These are phyloP conservation scores for Adenanthera pavonina DNA, from an alignment of 306 rosid genomes.

Conservation along the genomic window DNA sequence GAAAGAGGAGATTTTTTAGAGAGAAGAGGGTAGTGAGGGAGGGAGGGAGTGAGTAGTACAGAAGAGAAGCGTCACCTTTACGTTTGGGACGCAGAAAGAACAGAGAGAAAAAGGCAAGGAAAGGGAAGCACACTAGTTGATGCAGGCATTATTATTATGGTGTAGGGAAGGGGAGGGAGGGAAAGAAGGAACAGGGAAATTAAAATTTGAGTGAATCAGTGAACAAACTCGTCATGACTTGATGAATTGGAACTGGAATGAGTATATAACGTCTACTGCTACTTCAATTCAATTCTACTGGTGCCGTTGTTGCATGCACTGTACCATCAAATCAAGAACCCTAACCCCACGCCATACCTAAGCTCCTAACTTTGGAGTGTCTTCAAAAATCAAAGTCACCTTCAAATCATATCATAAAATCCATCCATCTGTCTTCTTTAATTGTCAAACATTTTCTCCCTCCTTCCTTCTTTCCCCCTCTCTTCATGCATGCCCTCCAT, in stretches of 20 bases:
- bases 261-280: too few species aligned
- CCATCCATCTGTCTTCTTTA: conserved; percentile 50
- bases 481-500: conserved; percentile 33
- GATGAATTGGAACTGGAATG: conserved; percentile 22
- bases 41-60: conserved; percentile 36
- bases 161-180: conserved; percentile 60
- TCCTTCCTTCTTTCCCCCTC: conserved; percentile 3
- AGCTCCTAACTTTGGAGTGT: conserved; percentile 20
- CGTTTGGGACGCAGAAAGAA: conserved; percentile 69
- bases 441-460: conserved; percentile 42
- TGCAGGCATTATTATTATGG: conserved; percentile 77
- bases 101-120: conserved; percentile 29
- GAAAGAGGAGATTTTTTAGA: conserved; percentile 35
- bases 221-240: conserved; percentile 42
- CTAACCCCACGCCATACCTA: conserved; percentile 36
- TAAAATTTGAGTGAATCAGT: conserved; percentile 50
- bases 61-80: conserved; percentile 75
- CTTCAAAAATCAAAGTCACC: conserved; percentile 24
- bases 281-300: too few species aligned
- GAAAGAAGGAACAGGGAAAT: conserved; percentile 40
- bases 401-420: conserved; percentile 35
- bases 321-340: conserved; percentile 34
- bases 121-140: too few species aligned
- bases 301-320: conserved; percentile 45
- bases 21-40: neutral